phyloP scores from a whole-genome alignment of 1,139 yeast genomes.

The Debaryomyces coudertii region DNA sequence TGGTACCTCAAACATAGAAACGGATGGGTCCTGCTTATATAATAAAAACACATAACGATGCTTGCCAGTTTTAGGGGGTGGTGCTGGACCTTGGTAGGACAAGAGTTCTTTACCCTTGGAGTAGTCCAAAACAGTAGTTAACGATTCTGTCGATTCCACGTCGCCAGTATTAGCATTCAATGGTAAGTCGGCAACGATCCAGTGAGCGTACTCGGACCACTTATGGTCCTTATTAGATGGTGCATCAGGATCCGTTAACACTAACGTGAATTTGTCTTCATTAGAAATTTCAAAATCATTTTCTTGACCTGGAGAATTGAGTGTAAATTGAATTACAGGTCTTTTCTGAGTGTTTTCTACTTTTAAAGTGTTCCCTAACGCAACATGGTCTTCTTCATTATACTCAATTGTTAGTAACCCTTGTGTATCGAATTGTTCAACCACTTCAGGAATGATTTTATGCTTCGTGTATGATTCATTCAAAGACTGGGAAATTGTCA shows the following conservation, averaged over 20 bases:
- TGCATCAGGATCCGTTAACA: slow-evolving; percentile 92
- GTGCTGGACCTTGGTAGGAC: slow-evolving; percentile 77
- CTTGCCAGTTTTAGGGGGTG: slow-evolving; percentile 79
- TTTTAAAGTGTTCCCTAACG: slow-evolving; percentile 75
- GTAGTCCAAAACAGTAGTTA: slow-evolving; percentile 41
- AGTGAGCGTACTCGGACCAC: slow-evolving; percentile 89
- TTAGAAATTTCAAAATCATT: slow-evolving; percentile 43
- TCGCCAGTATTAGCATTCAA: slow-evolving; percentile 37
- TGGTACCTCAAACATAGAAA: slow-evolving; percentile 41
- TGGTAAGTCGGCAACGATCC: slow-evolving; percentile 65
- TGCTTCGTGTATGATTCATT: slow-evolving; percentile 63
- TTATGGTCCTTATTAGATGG: slow-evolving; percentile 80
- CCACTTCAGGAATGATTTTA: slow-evolving; percentile 66
- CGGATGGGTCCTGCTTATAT: slow-evolving; percentile 61
- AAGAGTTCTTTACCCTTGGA: slow-evolving; percentile 41
- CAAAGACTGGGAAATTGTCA: slow-evolving; percentile 67
- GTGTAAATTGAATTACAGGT: slow-evolving; percentile 71
- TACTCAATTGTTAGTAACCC: slow-evolving; percentile 52
- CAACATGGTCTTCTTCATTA: slow-evolving; percentile 61
- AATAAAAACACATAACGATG: slow-evolving; percentile 81
- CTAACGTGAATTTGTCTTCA: slow-evolving; percentile 68
- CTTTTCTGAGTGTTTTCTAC: slow-evolving; percentile 64
- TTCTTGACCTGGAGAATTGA: slow-evolving; percentile 48
- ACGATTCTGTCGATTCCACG: slow-evolving; percentile 28
- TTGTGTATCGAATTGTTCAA: slow-evolving; percentile 49